Base-by-base conservation (phyloP, 1,139 yeast genomes). In the Geotrichum siamense region DNA sequence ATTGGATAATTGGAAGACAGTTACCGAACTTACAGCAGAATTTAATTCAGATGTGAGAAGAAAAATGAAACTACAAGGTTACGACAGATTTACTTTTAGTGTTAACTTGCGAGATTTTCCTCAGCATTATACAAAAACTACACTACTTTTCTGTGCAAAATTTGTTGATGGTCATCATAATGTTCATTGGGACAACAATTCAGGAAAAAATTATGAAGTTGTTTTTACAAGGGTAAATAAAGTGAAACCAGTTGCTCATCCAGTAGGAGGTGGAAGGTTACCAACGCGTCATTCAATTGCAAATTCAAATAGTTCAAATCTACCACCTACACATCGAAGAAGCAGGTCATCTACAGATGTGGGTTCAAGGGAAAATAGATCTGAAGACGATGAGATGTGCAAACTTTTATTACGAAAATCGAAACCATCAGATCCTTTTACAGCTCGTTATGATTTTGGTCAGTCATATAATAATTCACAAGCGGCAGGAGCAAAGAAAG, bases 171-270 rank as follows among this genome's bases (percentile, higher is more conserved):
- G 70, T 21, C 59, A 62, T 25, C 89, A 80, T 53, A 15, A 12
- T 20, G 16, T 20, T 10, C 75, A 58, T 57, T 86, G 95, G 94
- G 95, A 85, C 62, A 85, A 83, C 64, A 85, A 86, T 61, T 52
- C 63, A 31, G 59, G 58, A 39, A 61, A 64, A 43, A 85, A 85
- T 62, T 85, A 82, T 62, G 69, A 68, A 40, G 68, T 84, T 22
- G 64, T 65, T 42, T 67, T 82, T 46, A 64, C 57, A 15, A 67
- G 66, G 37, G 52, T 51, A 6, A 20, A 49, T 10, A 52, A 52
- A 21, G 34, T 38, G 6, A 38, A 38, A 20, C 40, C 40, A 3
- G 26, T 25, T 17, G 37, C 13, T 12, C 37, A 33, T n/a, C 25
- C 26, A n/a, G 26, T 29, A 2, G 12, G 38, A 13, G n/a, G n/a